A percentile compares a stretch with the other conserved stretches of the same genome.
Evolutionary conservation across 2,329 filamentous ascomycete genomes (phyloP).

Genomic region (Neurospora sp.): DNA sequence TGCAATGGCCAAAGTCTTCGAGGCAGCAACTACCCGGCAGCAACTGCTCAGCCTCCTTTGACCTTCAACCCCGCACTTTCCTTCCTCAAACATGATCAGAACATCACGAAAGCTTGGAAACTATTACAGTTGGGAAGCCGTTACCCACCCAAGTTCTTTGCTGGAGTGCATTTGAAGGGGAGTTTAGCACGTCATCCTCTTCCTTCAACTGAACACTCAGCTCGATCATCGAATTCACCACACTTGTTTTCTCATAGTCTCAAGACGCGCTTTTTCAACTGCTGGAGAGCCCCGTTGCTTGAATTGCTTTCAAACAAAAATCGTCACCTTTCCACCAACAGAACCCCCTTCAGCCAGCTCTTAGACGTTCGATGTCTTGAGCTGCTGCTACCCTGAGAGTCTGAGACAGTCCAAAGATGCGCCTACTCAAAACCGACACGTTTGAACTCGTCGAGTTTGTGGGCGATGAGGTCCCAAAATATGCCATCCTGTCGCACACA

Average conservation of each 20-base stretch:
- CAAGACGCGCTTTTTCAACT: not conserved
- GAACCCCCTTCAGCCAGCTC: not conserved
- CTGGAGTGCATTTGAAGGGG: not conserved
- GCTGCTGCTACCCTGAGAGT: accelerated
- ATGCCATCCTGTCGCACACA: slow-evolving; percentile 10
- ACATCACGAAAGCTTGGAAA: not conserved
- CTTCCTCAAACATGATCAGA: not conserved
- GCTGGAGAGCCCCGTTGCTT: not conserved
- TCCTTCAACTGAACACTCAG: not conserved
- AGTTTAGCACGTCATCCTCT: not conserved
- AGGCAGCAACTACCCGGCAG: not conserved
- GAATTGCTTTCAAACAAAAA: not conserved
- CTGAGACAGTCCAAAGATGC: not conserved
- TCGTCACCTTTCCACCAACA: not conserved
- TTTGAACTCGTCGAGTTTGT: slow-evolving; percentile 9
- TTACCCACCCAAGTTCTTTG: not conserved
- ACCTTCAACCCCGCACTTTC: not conserved
- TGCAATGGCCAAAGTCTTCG: not conserved
- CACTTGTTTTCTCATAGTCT: not conserved
- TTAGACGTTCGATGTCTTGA: not conserved
- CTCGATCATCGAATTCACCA: not conserved
- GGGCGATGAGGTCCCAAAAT: not conserved
- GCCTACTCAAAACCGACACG: slow-evolving; percentile 9
- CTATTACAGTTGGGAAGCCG: not conserved
- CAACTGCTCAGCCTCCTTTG: not conserved